phyloP scores from a whole-genome alignment of 2,329 filamentous ascomycete genomes.

The Scorias spongiosa region DNA sequence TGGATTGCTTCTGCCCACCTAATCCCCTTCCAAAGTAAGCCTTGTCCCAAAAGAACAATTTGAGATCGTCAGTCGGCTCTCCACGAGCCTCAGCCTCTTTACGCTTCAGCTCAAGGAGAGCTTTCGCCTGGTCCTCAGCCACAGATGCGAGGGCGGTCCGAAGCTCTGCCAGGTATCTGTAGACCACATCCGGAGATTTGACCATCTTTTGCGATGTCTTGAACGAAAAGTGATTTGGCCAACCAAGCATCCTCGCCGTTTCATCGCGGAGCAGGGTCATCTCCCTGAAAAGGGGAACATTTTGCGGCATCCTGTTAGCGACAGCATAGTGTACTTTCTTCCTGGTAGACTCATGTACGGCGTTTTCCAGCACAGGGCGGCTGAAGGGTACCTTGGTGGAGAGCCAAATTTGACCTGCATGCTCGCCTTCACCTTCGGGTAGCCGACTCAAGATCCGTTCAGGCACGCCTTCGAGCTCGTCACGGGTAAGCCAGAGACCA shows the following conservation, averaged over 20 bases:
- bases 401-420: neutral
- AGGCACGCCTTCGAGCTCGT: slow-evolving; percentile 1
- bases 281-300: slow-evolving; percentile 1
- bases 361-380: neutral
- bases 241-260: slow-evolving; percentile 1
- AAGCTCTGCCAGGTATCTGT: neutral
- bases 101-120: neutral
- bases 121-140: neutral
- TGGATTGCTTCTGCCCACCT: neutral
- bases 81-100: neutral
- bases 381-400: slow-evolving; percentile 1
- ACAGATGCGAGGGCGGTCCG: neutral
- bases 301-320: slow-evolving; percentile 2
- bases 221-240: slow-evolving; percentile 2
- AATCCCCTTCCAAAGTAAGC: neutral
- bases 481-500: slow-evolving; percentile 1
- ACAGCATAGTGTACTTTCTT: slow-evolving; percentile 2
- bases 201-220: slow-evolving; percentile 3
- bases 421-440: slow-evolving; percentile 1
- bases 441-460: neutral
- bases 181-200: neutral
- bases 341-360: slow-evolving; percentile 1
- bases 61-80: neutral
- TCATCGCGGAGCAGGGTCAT: slow-evolving; percentile 2
- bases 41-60: slow-evolving; percentile 2